phyloP scores from a whole-genome alignment of 306 rosid species.

The Trichosanthes cucumerina region DNA sequence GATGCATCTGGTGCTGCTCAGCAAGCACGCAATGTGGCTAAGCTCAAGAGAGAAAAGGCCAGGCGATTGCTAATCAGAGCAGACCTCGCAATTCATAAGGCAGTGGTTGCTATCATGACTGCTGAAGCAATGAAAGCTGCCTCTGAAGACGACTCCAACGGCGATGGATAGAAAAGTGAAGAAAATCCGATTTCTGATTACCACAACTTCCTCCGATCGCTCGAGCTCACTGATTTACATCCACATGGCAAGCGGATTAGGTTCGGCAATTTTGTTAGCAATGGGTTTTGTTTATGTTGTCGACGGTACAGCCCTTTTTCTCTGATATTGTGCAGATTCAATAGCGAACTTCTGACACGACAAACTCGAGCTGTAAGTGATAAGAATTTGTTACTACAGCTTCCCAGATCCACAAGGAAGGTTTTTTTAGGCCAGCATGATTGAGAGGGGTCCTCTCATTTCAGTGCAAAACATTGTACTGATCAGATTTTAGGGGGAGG shows the following conservation, averaged over 20 bases:
- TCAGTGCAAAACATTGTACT: constrained; percentile 6
- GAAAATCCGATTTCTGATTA: not conserved
- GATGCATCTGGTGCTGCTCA: constrained; percentile 56
- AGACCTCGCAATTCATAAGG: constrained; percentile 78
- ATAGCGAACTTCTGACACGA: constrained; percentile 22
- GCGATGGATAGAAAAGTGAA: constrained; percentile 21
- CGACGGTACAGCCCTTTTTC: constrained; percentile 13
- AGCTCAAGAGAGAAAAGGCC: constrained; percentile 61
- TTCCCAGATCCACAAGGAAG: not conserved
- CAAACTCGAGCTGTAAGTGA: not conserved
- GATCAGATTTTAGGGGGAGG: constrained; percentile 9
- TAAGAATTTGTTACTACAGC: constrained; percentile 7
- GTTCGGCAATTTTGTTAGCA: constrained; percentile 22
- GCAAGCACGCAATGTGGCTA: constrained; percentile 51
- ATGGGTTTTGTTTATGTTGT: constrained; percentile 24
- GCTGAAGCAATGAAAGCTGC: constrained; percentile 75
- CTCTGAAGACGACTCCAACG: constrained; percentile 28
- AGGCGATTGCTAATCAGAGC: constrained; percentile 56
- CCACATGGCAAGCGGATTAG: constrained; percentile 7
- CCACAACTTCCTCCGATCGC: constrained; percentile 7
- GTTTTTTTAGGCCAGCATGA: not conserved
- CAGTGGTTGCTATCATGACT: constrained; percentile 75
- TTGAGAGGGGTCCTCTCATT: constrained; percentile 7
- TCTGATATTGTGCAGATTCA: constrained; percentile 12
- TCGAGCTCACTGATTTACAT: constrained; percentile 13